A percentile compares a stretch with the other conserved stretches of the same genome.
These are phyloP conservation scores for Solioccasus polychromus DNA, from an alignment of 768 basidiomycete genomes.

Conservation along the genomic window DNA sequence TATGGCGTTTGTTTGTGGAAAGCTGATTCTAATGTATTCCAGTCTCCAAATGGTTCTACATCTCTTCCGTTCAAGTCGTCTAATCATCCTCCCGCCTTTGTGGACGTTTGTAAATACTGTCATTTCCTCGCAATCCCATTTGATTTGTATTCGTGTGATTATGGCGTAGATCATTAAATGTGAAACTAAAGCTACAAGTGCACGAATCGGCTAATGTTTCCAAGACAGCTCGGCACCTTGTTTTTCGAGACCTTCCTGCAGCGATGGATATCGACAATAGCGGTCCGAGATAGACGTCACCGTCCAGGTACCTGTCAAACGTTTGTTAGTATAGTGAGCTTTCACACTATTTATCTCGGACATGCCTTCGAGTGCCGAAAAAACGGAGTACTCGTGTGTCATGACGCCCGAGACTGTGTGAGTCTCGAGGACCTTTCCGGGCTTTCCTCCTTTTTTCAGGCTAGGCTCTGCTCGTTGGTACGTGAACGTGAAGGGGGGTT, in stretches of 20 bases:
- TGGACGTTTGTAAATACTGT: neutral
- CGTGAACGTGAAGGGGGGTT: conserved; percentile 95
- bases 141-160: neutral
- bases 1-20: conserved; percentile 3
- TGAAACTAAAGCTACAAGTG: conserved; percentile 26
- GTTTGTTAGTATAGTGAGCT: conserved; percentile 1
- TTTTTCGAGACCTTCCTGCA: conserved; percentile 50
- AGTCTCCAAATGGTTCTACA: conserved; percentile 96
- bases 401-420: conserved; percentile 83
- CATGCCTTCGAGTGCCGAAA: conserved; percentile 85
- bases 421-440: conserved; percentile 82
- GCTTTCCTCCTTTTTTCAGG: conserved; percentile 62
- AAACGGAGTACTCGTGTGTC: conserved; percentile 81
- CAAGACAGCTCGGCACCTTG: conserved; percentile 17
- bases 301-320: conserved; percentile 74
- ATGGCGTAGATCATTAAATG: conserved; percentile 5
- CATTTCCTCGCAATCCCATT: conserved; percentile 3
- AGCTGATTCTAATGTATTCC: conserved; percentile 10
- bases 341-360: neutral
- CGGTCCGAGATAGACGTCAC: conserved; percentile 89
- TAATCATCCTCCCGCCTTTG: conserved; percentile 26
- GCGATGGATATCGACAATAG: conserved; percentile 84
- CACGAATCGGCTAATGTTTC: conserved; percentile 10
- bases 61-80: conserved; percentile 84
- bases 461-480: conserved; percentile 81